phyloP scores from a whole-genome alignment of 2,329 filamentous ascomycete genomes.

The Nemania sp. region DNA sequence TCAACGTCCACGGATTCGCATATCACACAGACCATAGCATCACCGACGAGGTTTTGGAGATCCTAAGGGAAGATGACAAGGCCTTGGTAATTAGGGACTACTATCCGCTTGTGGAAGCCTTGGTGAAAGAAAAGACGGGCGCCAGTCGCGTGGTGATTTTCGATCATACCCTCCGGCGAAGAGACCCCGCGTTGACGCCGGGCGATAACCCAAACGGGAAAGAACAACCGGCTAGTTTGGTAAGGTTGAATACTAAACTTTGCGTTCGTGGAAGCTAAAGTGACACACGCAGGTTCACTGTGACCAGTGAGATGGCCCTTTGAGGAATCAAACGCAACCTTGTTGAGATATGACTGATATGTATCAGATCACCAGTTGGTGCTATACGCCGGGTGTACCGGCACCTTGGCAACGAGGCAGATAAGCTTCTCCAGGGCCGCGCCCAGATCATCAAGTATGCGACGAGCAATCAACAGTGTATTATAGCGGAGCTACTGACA shows the following conservation, averaged over 20 bases:
- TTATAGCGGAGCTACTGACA: not conserved
- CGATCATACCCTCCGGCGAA: conserved; percentile 32
- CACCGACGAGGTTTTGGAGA: not conserved
- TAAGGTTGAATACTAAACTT: conserved; percentile 20
- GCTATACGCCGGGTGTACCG: not conserved
- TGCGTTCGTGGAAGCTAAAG: not conserved
- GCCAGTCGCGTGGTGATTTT: conserved; percentile 34
- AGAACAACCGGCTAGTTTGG: conserved; percentile 35
- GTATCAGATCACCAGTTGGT: conserved; percentile 1
- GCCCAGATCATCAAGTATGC: conserved; percentile 1
- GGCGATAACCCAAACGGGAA: conserved; percentile 26
- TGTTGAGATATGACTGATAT: not conserved
- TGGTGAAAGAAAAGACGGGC: conserved; percentile 32
- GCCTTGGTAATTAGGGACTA: conserved; percentile 4
- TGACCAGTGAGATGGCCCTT: conserved; percentile 1
- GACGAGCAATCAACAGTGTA: not conserved
- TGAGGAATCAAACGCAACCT: not conserved
- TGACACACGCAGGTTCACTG: not conserved
- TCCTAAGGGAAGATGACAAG: not conserved
- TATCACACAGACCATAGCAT: conserved; percentile 1
- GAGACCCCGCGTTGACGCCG: conserved; percentile 11
- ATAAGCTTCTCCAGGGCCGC: not conserved
- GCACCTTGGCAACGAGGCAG: not conserved
- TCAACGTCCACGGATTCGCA: conserved; percentile 2
- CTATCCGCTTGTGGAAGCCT: conserved; percentile 25